These are phyloP conservation scores for Pouteria glomerata DNA, from an alignment of 148 eudicot genomes.

Conservation along the genomic window DNA sequence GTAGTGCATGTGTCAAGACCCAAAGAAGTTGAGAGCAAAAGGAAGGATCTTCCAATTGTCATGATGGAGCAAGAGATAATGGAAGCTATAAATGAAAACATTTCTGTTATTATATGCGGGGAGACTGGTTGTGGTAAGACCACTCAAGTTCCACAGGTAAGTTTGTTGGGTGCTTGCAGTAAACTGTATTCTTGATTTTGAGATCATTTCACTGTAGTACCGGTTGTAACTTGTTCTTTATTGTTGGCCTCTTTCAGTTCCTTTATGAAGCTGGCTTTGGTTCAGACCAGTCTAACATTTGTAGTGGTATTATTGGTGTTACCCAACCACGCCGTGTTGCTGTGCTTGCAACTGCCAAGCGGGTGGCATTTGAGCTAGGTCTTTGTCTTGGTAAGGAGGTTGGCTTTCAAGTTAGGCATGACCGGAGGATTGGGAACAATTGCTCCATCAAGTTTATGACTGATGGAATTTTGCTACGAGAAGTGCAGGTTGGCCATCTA, in stretches of 20 bases:
- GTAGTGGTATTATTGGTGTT: conserved; percentile 82
- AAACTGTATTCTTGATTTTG: not conserved
- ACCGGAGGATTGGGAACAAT: conserved; percentile 60
- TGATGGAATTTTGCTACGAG: conserved; percentile 94
- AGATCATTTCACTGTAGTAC: not conserved
- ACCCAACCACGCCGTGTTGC: conserved; percentile 98
- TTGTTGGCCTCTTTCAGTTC: conserved; percentile 47
- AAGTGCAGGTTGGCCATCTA: conserved; percentile 65
- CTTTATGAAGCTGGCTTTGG: conserved; percentile 98
- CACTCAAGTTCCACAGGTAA: conserved; percentile 94
- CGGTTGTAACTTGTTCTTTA: conserved; percentile 12
- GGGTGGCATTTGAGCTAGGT: conserved; percentile 92
- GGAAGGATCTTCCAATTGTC: conserved; percentile 81
- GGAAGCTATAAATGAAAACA: conserved; percentile 83
- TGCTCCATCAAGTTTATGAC: conserved; percentile 95
- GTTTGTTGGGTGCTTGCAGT: conserved; percentile 11
- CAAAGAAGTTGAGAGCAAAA: conserved; percentile 52
- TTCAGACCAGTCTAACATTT: conserved; percentile 33
- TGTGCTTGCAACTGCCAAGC: conserved; percentile 87
- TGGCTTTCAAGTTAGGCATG: conserved; percentile 95
- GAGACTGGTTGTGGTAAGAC: conserved; percentile 97
- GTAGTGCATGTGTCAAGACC: conserved; percentile 84
- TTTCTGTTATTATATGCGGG: conserved; percentile 71
- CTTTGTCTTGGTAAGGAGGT: conserved; percentile 77
- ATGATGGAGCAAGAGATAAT: conserved; percentile 98